Conservation (phyloP, 768 basidiomycete species). For the Mrakia frigida region DNA sequence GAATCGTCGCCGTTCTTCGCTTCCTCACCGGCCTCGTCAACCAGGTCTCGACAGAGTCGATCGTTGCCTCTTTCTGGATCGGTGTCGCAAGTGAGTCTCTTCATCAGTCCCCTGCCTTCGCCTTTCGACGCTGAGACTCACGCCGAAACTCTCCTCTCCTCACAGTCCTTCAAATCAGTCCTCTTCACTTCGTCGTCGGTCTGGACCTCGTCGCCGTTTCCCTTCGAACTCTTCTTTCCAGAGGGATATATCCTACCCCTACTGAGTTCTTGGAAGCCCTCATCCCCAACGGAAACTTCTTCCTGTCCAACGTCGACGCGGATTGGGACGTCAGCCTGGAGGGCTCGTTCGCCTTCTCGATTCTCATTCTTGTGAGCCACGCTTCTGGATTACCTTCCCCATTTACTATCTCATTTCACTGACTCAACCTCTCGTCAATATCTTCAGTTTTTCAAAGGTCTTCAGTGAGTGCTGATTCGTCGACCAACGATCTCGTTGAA, state of each 20-base stretch:
- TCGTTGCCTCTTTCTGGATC: constrained; percentile 6
- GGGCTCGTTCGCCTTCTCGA: not conserved
- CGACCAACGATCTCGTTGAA: not conserved
- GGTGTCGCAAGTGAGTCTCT: constrained; percentile 5
- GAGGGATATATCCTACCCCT: not conserved
- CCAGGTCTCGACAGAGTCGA: not conserved
- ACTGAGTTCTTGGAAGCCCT: not conserved
- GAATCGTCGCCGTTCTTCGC: not conserved
- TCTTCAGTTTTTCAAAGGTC: constrained; percentile 11
- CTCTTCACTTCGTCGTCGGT: not conserved
- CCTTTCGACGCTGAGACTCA: not conserved
- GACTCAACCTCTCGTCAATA: not conserved
- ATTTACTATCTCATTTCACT: not conserved
- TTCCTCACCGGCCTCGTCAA: not conserved
- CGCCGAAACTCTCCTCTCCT: not conserved
- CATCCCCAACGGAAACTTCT: not conserved
- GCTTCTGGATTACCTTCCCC: too few species aligned
- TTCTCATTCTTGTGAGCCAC: not conserved
- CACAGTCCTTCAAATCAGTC: not conserved
- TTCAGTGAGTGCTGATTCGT: not conserved
- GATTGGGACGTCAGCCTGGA: constrained; percentile 14
- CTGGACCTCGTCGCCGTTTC: not conserved
- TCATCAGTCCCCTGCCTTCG: not conserved
- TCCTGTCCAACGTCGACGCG: not conserved
- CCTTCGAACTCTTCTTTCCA: not conserved